Evolutionary conservation across 2,329 filamentous ascomycete species (phyloP), one percentile per base, ranked within the genome.

Genomic region (Torrubiellomyces zombiae): DNA sequence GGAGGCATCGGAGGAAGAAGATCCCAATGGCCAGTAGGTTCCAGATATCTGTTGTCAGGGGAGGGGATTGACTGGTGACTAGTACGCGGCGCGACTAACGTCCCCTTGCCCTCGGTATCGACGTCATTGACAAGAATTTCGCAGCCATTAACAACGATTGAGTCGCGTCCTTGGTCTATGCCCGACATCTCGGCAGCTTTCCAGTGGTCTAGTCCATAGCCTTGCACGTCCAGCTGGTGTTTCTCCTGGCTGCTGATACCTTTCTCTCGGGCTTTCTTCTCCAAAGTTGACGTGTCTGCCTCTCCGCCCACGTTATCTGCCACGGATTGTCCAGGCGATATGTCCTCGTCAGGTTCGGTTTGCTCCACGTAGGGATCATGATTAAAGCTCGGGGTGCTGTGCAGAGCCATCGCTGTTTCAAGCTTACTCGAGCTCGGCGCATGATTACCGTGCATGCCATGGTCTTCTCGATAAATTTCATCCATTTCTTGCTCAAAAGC

Each of bases 151-250:
- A 78, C 52, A 12, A 86, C 55, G 13, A 70, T 58, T 1, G 81
- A 77, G 46, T 91, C 82, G 26, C 79, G 68, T 3, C 69, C 77
- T 19, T 59, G 56, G 24, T 68, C 68, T 14, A 66, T 41, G 3
- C 72, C 75, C 17, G 63, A 58, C 31, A 65, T 54, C 35, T 75
- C 60, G 12, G 77, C 67, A 14, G 55, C 56, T 32, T 71, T 72
- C 71, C 85, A 79, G 27, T 74, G 70, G 44, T 95, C 86, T 4
- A 59, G 41, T 1, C 83, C 83, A 29, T 74, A 68, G 0, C 86
- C 85, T 26, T 74, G 72, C 13, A 93, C 72, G 41, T 94, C 85
- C 28, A 72, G 64, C 29, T 67, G 61, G 42, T 85, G 77, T 38
- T 76, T 76, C 9, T 21, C 23, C 15, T 30, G 20, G 6, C 16